A percentile compares a stretch with the other conserved stretches of the same genome.
Evolutionary conservation across 805 yeast species (phyloP).

Genomic region (Candida mattraensis): DNA sequence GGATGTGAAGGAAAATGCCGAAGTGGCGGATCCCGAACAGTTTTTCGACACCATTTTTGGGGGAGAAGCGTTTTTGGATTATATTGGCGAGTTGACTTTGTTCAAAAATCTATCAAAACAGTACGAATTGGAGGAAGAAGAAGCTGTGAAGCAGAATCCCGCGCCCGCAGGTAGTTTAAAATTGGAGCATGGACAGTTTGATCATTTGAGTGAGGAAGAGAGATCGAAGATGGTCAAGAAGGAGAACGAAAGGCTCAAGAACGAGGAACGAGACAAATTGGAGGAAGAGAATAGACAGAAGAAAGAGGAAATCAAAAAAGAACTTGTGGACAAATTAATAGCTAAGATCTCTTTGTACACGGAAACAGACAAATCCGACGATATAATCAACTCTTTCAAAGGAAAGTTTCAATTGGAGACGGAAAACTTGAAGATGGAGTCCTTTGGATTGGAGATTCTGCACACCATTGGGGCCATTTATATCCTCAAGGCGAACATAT

Average conservation of each 20-base stretch:
- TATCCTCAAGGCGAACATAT: constrained; percentile 69
- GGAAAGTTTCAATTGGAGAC: constrained; percentile 58
- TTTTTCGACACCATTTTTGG: constrained; percentile 83
- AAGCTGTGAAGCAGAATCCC: constrained; percentile 37
- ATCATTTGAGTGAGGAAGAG: constrained; percentile 29
- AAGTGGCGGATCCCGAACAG: constrained; percentile 80
- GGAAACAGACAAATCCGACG: constrained; percentile 62
- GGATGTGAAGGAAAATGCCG: constrained; percentile 53
- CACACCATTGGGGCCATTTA: constrained; percentile 83
- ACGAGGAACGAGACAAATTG: constrained; percentile 58
- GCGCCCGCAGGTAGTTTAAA: constrained; percentile 25
- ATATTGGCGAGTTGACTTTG: constrained; percentile 77
- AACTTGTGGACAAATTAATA: constrained; percentile 49
- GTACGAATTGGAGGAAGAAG: constrained; percentile 43
- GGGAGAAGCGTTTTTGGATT: constrained; percentile 73
- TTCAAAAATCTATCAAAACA: constrained; percentile 62
- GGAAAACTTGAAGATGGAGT: constrained; percentile 86
- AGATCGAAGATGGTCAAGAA: constrained; percentile 29
- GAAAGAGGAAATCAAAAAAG: constrained; percentile 54
- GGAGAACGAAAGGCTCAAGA: constrained; percentile 37
- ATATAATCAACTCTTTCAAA: constrained; percentile 58
- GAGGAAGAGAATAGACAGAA: constrained; percentile 74
- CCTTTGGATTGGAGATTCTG: constrained; percentile 88
- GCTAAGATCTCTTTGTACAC: constrained; percentile 44
- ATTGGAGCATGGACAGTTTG: constrained; percentile 29